Base-by-base conservation (phyloP, 768 basidiomycete species). In the Sistotremastrum suecicum region DNA sequence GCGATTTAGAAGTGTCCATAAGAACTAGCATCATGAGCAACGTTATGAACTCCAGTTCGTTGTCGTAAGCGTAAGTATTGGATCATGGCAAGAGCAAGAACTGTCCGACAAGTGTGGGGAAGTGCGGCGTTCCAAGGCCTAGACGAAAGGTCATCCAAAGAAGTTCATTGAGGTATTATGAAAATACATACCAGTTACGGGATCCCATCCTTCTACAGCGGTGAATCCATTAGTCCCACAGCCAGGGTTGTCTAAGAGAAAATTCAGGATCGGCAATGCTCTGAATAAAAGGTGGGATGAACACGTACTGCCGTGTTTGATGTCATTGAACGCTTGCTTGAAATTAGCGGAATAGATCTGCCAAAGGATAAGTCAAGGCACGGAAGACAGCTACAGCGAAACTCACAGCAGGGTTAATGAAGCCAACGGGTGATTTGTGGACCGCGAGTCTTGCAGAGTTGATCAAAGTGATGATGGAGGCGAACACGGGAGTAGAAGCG, bases 341-440 rank as follows among this genome's bases (percentile, higher is more conserved):
- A 59, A 58, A 3, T 20, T 28, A 5, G 30, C 29, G 3, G 50
- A 51, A 47, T 60, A 57, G 31, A 56, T 52, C 52, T 57, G 46
- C 12, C 31, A 5, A n/a, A 34, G 5, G 1, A 36, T 12, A 45
- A 12, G 38, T 12, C 10, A 2, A 8, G 29, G 1, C 31, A 1
- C 7, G 12, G 3, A 44, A 5, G 11, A 9, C 29, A 40, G 39
- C 37, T 7, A 28, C 35, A 3, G 20, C 4, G 2, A 46, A 6
- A 61, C 68, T 11, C 58, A 77, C 80, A 33, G 78, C 77, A 34
- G 81, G 81, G 54, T 84, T 84, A 50, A 83, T 72, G 54, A 61
- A 63, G 6, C 62, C 65, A 12, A 67, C 54, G 0, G 64, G 61
- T 28, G 51, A 48, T 51, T 66, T 66, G n/a, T 60, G 58, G 7